Evolutionary conservation across 2,329 filamentous ascomycete genomes (phyloP), one percentile per base, ranked within the genome.

Genomic region (Plenodomus biglobosus): DNA sequence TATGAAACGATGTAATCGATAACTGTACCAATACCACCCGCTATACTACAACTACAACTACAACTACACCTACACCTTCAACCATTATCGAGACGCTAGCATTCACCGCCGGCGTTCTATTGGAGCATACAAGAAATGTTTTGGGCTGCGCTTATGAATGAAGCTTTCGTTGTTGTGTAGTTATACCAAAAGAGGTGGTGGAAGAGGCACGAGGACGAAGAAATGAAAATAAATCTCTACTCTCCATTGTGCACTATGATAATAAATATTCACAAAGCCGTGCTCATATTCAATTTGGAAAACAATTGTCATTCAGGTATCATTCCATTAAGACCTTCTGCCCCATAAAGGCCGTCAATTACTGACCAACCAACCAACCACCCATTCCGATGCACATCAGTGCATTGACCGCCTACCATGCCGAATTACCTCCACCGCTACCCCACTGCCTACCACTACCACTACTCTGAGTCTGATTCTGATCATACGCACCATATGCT

Each of bases 371-470:
- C n/a, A n/a, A n/a, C n/a, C n/a, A n/a, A 24, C 22, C 22, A 6
- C 22, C 22, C 22, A 24, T 24, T n/a, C n/a, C n/a, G n/a, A n/a
- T n/a, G n/a, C n/a, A n/a, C n/a, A n/a, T n/a, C 22, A 24, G 22
- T 5, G 10, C 10, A 10, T 10, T 24, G 10, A 24, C 41, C 22
- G 18, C 15, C 56, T 44, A 67, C 64, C 64, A 69, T 17, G 35
- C 64, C 8, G 58, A 53, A 43, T 65, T 68, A 3, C 56, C 58
- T 17, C 66, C 64, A 4, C 64, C 64, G 42, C 59, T 42, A 38
- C 65, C 68, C 68, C 68, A 70, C 39, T 58, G 58, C 50, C 66
- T 57, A 17, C 64, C 66, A 46, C 50, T 51, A 17, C 64, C 66
- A 46, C 50, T 51, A 38, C 58, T 38, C 16, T 44, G 42, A 2